Evolutionary conservation across 768 basidiomycete species (phyloP), one percentile per base, ranked within the genome.

Genomic region (Panus rudis): DNA sequence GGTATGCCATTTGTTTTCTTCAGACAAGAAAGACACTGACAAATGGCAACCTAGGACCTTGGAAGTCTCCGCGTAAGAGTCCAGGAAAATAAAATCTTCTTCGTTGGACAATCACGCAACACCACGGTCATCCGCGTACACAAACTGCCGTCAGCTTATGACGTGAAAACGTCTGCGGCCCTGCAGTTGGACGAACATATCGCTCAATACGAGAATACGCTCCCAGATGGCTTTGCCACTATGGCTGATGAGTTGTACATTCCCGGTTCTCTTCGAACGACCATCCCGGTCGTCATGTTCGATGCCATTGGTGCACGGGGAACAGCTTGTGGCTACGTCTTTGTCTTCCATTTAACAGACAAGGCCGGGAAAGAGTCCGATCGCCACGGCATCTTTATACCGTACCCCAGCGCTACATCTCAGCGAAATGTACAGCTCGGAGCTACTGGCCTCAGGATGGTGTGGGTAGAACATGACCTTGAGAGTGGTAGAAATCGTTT

Each of bases 381-480:
- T n/a, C n/a, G n/a, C n/a, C n/a, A n/a, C n/a, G 16, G 33, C 16
- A 6, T 8, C 7, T 35, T 14, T 14, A 17, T 35, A 35, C 33
- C 33, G 10, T 35, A 20, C 16, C 33, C n/a, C n/a, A 20, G 21
- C 16, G 33, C 7, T 17, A 35, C 33, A 8, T 58, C 59, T 2
- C 51, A 52, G 19, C 54, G 56, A 26, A 49, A 58, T 6, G 54
- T 59, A 12, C 50, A 55, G 30, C 45, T 66, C 21, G 64, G 64
- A 3, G 47, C 54, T 33, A 69, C 63, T 8, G 77, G 77, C 3
- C 53, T 60, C 4, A 61, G 75, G 27, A 73, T 71, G 4, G 68
- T 79, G 7, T 79, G 77, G 76, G 50, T 78, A 30, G 70, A 73
- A 48, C 69, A 70, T 23, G 63, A 67, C 35, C 71, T 70, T 68